phyloP scores from a whole-genome alignment of 768 basidiomycete species.

The Calocybe cyanea region DNA sequence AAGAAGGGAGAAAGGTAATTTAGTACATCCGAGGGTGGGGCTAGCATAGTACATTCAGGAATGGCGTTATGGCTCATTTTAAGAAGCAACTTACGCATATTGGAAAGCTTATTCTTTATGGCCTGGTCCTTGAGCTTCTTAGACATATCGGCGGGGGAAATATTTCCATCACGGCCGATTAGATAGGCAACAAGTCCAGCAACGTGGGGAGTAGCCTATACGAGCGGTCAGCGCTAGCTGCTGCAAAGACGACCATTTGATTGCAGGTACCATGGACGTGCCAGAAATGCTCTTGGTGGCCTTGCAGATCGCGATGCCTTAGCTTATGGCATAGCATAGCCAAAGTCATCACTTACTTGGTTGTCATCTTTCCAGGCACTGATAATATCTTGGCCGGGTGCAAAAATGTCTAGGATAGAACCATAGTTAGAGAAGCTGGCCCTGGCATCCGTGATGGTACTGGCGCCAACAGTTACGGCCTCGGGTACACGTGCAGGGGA shows the following conservation, averaged over 20 bases:
- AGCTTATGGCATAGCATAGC: too few species aligned
- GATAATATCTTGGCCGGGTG: slow-evolving; percentile 28
- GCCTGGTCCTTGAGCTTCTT: background rate
- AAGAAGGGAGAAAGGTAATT: background rate
- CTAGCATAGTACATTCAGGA: too few species aligned
- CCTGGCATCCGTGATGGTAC: slow-evolving; percentile 23
- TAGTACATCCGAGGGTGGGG: background rate
- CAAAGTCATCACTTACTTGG: slow-evolving; percentile 2
- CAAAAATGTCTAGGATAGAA: slow-evolving; percentile 28
- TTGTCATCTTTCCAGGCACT: slow-evolving; percentile 19
- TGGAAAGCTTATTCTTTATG: background rate
- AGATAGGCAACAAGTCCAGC: slow-evolving; percentile 11
- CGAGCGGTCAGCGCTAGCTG: background rate
- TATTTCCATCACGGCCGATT: slow-evolving; percentile 6
- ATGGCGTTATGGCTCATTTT: background rate
- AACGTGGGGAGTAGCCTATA: slow-evolving; percentile 13
- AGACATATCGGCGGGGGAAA: slow-evolving; percentile 5
- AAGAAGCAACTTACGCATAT: slow-evolving; percentile 2
- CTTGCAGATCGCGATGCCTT: background rate
- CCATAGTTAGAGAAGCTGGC: slow-evolving; percentile 34
- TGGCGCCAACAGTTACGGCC: slow-evolving; percentile 12
- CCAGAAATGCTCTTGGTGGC: slow-evolving; percentile 6
- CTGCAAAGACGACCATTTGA: background rate
- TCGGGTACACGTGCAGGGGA: slow-evolving; percentile 9
- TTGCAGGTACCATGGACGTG: slow-evolving; percentile 12